phyloP scores from a whole-genome alignment of 345 rosid species.

The Brassica incana region DNA sequence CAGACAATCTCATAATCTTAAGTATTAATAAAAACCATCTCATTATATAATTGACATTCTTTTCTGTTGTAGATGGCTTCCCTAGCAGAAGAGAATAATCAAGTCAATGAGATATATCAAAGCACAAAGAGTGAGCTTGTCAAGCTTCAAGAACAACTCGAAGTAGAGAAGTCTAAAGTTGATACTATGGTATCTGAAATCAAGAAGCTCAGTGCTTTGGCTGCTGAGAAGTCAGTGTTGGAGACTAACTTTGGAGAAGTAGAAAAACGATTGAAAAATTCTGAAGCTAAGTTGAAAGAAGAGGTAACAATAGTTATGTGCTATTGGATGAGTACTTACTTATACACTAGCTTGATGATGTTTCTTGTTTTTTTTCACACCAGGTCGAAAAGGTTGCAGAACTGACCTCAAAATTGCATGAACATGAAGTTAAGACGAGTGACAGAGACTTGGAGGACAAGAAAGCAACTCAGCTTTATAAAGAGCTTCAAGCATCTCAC shows the following conservation, averaged over 20 bases:
- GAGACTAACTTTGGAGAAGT: conserved; percentile 37
- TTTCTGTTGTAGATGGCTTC: conserved; percentile 58
- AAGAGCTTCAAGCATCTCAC: conserved; percentile 49
- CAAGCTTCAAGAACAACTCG: conserved; percentile 63
- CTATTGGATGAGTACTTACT: not conserved
- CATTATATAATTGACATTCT: not conserved
- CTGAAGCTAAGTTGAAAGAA: conserved; percentile 47
- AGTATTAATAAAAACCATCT: not conserved
- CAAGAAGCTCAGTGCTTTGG: conserved; percentile 50
- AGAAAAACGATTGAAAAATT: not conserved
- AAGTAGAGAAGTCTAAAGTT: conserved; percentile 50
- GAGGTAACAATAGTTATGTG: conserved; percentile 38
- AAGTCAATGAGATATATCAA: conserved; percentile 61
- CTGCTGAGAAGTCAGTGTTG: conserved; percentile 50
- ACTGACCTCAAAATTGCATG: conserved; percentile 49
- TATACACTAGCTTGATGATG: not conserved
- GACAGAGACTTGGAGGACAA: not conserved
- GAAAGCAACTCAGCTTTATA: conserved; percentile 42
- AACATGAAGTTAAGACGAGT: conserved; percentile 41
- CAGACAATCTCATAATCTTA: not conserved
- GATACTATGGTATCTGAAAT: conserved; percentile 49
- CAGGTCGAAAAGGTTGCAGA: conserved; percentile 52
- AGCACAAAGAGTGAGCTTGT: conserved; percentile 63
- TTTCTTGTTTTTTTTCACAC: not conserved
- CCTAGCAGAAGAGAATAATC: conserved; percentile 66